Base-by-base conservation (phyloP, 768 basidiomycete genomes). In the Macrocybe gigantea region DNA sequence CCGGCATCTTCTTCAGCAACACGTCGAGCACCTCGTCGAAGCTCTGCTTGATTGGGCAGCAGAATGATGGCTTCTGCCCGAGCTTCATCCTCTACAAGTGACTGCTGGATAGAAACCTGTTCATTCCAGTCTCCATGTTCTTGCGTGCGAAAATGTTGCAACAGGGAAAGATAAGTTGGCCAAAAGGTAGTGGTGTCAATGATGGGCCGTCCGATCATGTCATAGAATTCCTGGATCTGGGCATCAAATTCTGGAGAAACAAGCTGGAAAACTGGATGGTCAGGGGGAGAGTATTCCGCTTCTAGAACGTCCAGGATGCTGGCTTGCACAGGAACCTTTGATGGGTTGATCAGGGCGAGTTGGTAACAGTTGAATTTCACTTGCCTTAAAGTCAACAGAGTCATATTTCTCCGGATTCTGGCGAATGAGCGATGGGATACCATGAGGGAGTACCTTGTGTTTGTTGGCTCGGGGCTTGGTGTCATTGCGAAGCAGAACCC, bases 381-480 rank as follows among this genome's bases (percentile, higher is more conserved):
- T n/a, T n/a, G n/a, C n/a, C n/a, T n/a, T n/a, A 53, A 70, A 71
- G 48, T 73, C 61, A 0, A 48, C n/a, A 1, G 50, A 37, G 6
- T 51, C 52, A 54, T 49, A 69, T 5, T 57, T 13, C 6, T 65
- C 55, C 0, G 71, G 65, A 2, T 60, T 46, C 0, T 50, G 30
- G 2, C 55, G 52, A 3, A 74, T 69, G 0, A 63, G 38, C 5
- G 49, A 52, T 0, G 72, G 73, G 15, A 64, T 53, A 0, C 68
- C 69, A 45, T 69, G 64, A 5, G 71, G 72, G 5, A 71, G 50
- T 6, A 65, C 38, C 40, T 71, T 73, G 34, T 68, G 50, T 30
- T 54, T 56, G 44, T 66, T 51, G 0, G 38, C 35, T 4, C 66
- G 56, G 1, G 51, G 53, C 7, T 40, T 34, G 0, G 56, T 63